Base-by-base conservation (phyloP, 768 basidiomycete genomes). In the Flagelloscypha sp. region DNA sequence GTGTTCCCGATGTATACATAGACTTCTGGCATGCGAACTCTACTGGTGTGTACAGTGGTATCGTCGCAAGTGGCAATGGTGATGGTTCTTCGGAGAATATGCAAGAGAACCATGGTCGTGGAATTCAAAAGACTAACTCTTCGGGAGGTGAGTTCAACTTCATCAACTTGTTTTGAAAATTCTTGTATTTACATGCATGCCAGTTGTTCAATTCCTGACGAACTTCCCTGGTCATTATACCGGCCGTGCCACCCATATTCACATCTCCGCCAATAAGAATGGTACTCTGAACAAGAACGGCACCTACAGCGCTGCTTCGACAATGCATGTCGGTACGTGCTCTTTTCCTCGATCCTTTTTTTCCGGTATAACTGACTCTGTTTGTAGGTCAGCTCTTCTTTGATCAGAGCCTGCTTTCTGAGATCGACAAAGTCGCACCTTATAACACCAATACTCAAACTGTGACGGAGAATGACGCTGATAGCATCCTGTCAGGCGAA, bases 11-110 rank as follows among this genome's bases (percentile, higher is more conserved):
- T 18, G 27, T 46, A 12, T 46, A 38, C 18, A 31, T 43, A 12
- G 45, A 46, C 30, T 40, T 46, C 21, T 46, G 45, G 45, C 38
- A 46, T 25, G 40, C 39, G 10, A 44, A 47, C 16, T 18, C 45
- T 11, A 47, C 45, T 9, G 42, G 45, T 12, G 45, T 44, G 11
- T 47, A 47, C 22, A 30, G 38, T 8, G 42, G 45, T 11, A 28
- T 47, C 6, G 45, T 47, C 24, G 36, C 45, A 4, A 20, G 8
- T 15, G 42, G 45, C 5, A 47, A 47, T 13, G 45, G 45, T 6
- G 32, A 37, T 27, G 30, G 16, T n/a, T n/a, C n/a, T n/a, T n/a
- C n/a, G n/a, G n/a, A n/a, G n/a, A n/a, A n/a, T n/a, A n/a, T n/a
- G n/a, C n/a, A n/a, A n/a, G n/a, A n/a, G n/a, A n/a, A n/a, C n/a